phyloP scores from a whole-genome alignment of 305 asterid species.

The Stenogyne calaminthoides region DNA sequence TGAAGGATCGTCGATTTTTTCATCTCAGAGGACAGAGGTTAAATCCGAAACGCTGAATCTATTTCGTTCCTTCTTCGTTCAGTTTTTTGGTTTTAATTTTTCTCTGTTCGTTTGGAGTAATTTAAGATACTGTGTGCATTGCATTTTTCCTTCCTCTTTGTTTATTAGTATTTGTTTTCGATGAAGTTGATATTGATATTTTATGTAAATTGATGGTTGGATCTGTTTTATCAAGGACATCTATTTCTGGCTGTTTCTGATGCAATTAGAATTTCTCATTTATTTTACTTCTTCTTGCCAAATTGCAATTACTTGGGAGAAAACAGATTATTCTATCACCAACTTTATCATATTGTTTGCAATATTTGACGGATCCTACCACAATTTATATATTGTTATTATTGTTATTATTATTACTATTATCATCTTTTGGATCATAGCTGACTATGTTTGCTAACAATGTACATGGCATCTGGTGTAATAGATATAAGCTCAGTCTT shows the following conservation, averaged over 20 bases:
- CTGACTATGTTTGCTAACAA: conserved; percentile 11
- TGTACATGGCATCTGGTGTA: conserved; percentile 2
- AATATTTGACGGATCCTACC: conserved; percentile 13
- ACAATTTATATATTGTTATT: neutral
- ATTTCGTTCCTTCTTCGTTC: neutral
- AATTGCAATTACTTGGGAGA: neutral
- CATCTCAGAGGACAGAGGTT: neutral
- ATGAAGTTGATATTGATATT: neutral
- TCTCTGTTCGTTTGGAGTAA: neutral
- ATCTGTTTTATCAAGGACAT: neutral
- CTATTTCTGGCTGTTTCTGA: conserved; percentile 16
- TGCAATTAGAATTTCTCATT: no score
- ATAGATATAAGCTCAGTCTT: conserved; percentile 19
- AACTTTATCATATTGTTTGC: neutral
- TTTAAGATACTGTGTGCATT: neutral
- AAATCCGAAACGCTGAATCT: conserved; percentile 14
- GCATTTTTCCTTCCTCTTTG: neutral
- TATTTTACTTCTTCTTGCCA: neutral
- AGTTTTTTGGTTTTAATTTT: neutral
- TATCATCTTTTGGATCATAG: conserved; percentile 14
- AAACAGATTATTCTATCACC: neutral
- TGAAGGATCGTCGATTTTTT: neutral
- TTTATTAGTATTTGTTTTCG: neutral
- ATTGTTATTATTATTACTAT: neutral
- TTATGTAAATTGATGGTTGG: conserved; percentile 20